A percentile compares a stretch with the other conserved stretches of the same genome.
Evolutionary conservation across 1,139 yeast genomes (phyloP).

Genomic region (Hyphopichia pseudoburtonii): DNA sequence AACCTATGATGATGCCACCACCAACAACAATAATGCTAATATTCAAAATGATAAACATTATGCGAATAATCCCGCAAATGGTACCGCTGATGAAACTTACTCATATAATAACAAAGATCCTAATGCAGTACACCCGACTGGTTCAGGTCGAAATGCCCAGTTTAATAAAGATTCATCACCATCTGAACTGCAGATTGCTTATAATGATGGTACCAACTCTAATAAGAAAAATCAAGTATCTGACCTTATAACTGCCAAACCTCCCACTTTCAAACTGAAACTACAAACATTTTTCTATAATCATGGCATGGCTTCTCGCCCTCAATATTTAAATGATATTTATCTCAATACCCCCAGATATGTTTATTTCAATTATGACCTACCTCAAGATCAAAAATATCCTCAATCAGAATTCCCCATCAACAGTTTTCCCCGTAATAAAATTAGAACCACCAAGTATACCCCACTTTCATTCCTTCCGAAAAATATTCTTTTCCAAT

Average conservation of each 20-base stretch:
- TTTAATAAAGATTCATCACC: too few species aligned
- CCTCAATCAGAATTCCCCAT: slow-evolving; percentile 56
- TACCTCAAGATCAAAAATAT: slow-evolving; percentile 32
- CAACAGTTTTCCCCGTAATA: slow-evolving; percentile 70
- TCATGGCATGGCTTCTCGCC: slow-evolving; percentile 34
- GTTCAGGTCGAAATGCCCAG: too few species aligned
- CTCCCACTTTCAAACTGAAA: slow-evolving; percentile 34
- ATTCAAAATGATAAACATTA: neutral
- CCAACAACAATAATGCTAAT: neutral
- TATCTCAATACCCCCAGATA: slow-evolving; percentile 37
- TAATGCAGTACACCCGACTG: neutral
- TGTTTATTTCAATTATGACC: slow-evolving; percentile 36
- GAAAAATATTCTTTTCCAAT: slow-evolving; percentile 76
- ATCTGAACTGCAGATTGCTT: too few species aligned
- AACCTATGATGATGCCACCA: neutral
- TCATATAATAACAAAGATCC: neutral
- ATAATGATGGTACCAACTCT: too few species aligned
- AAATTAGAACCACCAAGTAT: slow-evolving; percentile 93
- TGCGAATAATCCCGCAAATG: neutral
- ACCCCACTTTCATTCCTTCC: slow-evolving; percentile 89
- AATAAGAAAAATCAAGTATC: neutral
- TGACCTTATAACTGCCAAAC: slow-evolving; percentile 16
- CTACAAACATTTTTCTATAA: slow-evolving; percentile 28
- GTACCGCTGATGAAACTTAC: neutral
- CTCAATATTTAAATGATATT: slow-evolving; percentile 34